Conservation (phyloP, 2,329 filamentous ascomycete species). For the Xylariaceae sp. region DNA sequence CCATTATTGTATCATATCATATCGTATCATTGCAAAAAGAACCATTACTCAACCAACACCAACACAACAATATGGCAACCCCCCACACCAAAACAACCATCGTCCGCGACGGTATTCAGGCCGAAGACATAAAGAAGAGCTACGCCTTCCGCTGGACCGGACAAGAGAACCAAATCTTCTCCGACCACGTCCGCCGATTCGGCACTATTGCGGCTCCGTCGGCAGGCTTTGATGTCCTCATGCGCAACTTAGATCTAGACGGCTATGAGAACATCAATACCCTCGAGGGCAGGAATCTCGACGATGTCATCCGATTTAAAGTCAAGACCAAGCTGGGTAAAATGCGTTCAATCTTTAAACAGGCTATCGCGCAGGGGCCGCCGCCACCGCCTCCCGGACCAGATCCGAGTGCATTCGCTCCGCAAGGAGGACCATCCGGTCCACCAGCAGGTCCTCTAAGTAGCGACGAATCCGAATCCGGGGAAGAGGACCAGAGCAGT, state of each 20-base stretch:
- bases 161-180: neutral
- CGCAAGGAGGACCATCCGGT: no score
- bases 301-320: neutral
- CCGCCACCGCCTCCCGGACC: no score
- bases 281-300: neutral
- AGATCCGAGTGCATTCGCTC: no score
- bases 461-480: neutral
- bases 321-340: neutral
- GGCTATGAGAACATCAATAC: neutral
- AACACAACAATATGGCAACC: neutral
- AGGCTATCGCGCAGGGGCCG: no score
- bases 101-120: neutral
- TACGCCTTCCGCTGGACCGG: neutral
- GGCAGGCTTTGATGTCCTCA: neutral
- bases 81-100: neutral
- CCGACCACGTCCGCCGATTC: neutral
- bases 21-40: neutral
- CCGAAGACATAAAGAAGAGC: neutral
- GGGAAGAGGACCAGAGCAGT: neutral
- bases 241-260: neutral
- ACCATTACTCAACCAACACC: neutral
- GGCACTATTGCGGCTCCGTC: no score
- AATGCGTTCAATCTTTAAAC: no score
- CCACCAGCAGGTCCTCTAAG: neutral
- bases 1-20: neutral